phyloP scores from a whole-genome alignment of 306 rosid genomes.

The Castanea crenata region DNA sequence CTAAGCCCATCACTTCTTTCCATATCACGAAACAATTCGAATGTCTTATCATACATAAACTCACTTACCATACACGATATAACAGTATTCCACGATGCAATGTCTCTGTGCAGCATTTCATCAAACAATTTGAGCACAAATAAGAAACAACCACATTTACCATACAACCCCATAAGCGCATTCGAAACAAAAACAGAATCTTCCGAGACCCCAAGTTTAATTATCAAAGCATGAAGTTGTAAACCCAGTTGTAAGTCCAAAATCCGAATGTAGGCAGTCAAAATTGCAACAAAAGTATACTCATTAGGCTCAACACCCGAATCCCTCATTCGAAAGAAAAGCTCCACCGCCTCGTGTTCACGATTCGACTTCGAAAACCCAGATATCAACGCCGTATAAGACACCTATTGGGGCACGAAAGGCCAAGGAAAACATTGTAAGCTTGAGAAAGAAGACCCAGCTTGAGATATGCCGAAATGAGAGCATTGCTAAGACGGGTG shows the following conservation, averaged over 20 bases:
- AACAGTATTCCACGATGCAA: conserved; percentile 70
- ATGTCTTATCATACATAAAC: conserved; percentile 36
- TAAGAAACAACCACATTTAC: conserved; percentile 43
- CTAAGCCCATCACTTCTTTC: conserved; percentile 27
- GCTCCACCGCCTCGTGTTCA: conserved; percentile 49
- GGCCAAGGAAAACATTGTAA: conserved; percentile 39
- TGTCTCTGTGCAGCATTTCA: conserved; percentile 52
- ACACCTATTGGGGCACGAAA: conserved; percentile 50
- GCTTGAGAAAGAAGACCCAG: conserved; percentile 58
- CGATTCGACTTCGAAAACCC: conserved; percentile 63
- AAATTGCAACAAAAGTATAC: conserved; percentile 68
- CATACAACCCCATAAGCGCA: conserved; percentile 60
- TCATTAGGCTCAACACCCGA: conserved; percentile 56
- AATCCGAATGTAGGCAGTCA: conserved; percentile 57
- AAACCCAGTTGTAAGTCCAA: conserved; percentile 43
- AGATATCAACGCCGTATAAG: conserved; percentile 67
- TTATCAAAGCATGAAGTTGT: conserved; percentile 60
- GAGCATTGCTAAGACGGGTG: conserved; percentile 41
- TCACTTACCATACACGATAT: conserved; percentile 49
- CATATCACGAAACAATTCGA: conserved; percentile 53
- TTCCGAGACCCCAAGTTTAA: conserved; percentile 46
- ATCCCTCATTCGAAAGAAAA: conserved; percentile 60
- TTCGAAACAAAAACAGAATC: conserved; percentile 57
- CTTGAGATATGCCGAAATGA: conserved; percentile 55
- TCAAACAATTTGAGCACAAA: conserved; percentile 48